Base-by-base conservation (phyloP, 768 basidiomycete genomes). In the Podaxis rugospora region DNA sequence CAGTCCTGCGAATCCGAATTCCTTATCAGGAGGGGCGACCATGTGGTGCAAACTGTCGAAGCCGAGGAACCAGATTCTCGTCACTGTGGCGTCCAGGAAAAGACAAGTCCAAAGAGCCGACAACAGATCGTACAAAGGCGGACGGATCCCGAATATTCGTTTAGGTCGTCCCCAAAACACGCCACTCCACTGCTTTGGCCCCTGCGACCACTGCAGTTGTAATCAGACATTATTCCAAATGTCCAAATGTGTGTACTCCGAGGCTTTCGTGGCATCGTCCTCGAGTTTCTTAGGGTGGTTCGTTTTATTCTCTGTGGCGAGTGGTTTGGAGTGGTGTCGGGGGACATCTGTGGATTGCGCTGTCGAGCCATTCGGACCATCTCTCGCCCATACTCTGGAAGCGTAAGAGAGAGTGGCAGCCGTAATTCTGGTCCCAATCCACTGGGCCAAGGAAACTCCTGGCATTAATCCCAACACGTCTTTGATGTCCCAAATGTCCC, bases 401-500 rank as follows among this genome's bases (percentile, higher is more conserved):
- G 74, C 65, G 56, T 77, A 82, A 23, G 82, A 78, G 47, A 90
- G 69, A 16, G 86, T 79, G 59, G 77, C 76, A 28, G 87, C 89
- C 0, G 83, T 78, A 27, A 88, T 71, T 51, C 90, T 80, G 51
- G 85, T 80, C 51, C 79, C 78, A 52, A 92, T 76, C 89, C 89
- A 92, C 63, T 89, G 84, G 0, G 82, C 81, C 47, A 87, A 71
- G 7, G 83, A 80, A 62, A 84, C 80, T 3, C 90, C 89, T 3
- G 90, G 90, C 7, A 91, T 69, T 42, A 92, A 80, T 39, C 86
- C 85, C 67, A 91, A 76, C 61, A 93, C 76, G 68, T 93, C 92
- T 69, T 87, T 84, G 46, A 90, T 77, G 65, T 93, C 90, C 89
- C 89, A 92, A 40, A 89, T 78, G 67, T 93, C 92, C 28, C 89